Percentiles rank a stretch among this genome's conserved stretches.
phyloP scores from a whole-genome alignment of 2,329 filamentous ascomycete genomes.

The Pseudogymnoascus sp. region DNA sequence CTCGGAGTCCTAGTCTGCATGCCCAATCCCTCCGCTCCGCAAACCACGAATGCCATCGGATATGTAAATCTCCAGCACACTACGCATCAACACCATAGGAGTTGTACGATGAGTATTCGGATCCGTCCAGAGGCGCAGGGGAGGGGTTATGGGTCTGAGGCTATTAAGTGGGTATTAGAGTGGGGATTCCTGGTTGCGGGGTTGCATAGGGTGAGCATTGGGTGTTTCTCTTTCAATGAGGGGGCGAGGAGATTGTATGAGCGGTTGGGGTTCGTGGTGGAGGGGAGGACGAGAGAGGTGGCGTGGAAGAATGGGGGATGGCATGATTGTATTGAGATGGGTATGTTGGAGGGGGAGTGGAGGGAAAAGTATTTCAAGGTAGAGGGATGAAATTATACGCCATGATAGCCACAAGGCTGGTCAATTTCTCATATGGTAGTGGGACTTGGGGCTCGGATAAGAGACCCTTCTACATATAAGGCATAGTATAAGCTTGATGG shows the following conservation, averaged over 20 bases:
- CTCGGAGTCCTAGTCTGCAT: slow-evolving; percentile 36
- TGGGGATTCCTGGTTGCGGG: slow-evolving; percentile 33
- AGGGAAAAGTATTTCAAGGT: slow-evolving; percentile 15
- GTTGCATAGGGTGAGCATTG: slow-evolving; percentile 33
- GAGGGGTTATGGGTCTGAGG: slow-evolving; percentile 35
- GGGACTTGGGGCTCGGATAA: background rate
- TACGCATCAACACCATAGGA: slow-evolving; percentile 35
- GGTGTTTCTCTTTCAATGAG: slow-evolving; percentile 31
- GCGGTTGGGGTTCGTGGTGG: slow-evolving; percentile 32
- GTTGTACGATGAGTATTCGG: slow-evolving; percentile 34
- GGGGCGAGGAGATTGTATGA: slow-evolving; percentile 32
- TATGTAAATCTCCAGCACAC: background rate
- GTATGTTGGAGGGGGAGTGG: slow-evolving; percentile 34
- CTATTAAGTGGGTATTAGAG: slow-evolving; percentile 33
- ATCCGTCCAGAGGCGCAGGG: slow-evolving; percentile 28
- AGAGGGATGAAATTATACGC: background rate
- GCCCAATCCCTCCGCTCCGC: slow-evolving; percentile 16
- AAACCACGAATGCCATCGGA: slow-evolving; percentile 4
- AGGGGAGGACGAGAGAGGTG: slow-evolving; percentile 30
- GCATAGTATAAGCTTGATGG: background rate
- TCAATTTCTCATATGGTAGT: background rate
- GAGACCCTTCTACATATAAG: background rate
- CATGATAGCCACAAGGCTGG: background rate
- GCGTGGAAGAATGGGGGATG: slow-evolving; percentile 34
- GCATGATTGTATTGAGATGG: slow-evolving; percentile 31